Conservation (phyloP, 441 rosid genomes). For the Mallotus japonicus region DNA sequence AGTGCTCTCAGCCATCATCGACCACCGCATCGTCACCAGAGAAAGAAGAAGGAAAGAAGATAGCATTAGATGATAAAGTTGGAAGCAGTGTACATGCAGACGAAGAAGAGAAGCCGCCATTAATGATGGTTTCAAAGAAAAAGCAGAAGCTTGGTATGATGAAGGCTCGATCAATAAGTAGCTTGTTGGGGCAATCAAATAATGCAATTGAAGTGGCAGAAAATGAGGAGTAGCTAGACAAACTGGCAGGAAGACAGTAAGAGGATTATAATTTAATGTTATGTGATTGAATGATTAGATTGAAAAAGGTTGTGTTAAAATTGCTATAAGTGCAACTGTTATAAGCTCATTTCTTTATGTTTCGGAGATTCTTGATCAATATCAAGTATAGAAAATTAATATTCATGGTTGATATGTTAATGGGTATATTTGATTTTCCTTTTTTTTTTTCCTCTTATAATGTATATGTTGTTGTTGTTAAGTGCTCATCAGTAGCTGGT, state of each 20-base stretch:
- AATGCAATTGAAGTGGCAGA: constrained; percentile 22
- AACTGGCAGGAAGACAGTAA: neutral
- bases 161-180: constrained; percentile 87
- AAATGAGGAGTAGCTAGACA: neutral
- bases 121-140: constrained; percentile 33
- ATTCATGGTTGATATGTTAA: neutral
- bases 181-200: constrained; percentile 64
- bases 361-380: neutral
- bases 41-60: constrained; percentile 9
- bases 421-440: neutral
- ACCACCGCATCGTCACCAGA: neutral
- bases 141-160: constrained; percentile 74
- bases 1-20: constrained; percentile 12
- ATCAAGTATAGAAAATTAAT: neutral
- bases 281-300: neutral
- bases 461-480: no score
- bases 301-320: neutral
- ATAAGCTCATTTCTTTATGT: neutral
- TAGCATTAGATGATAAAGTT: constrained; percentile 2
- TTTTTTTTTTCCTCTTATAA: no score
- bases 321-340: neutral
- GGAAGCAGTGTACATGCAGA: constrained; percentile 2
- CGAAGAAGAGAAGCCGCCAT: constrained; percentile 28
- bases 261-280: neutral
- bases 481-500: no score